Evolutionary conservation across 805 yeast species (phyloP).

Genomic region (Komagataella ulmi): DNA sequence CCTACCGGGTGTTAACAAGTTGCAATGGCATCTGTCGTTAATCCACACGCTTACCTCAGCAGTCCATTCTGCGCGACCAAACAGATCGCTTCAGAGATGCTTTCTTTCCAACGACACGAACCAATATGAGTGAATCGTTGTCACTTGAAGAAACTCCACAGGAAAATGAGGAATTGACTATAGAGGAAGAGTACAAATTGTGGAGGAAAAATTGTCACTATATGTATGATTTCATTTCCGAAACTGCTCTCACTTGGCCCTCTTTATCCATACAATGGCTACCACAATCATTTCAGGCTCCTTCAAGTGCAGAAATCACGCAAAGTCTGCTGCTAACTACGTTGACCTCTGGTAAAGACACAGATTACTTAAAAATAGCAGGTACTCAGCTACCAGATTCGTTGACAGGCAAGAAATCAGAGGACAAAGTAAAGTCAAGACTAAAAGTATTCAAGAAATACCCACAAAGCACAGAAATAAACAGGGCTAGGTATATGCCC

Average conservation of each 20-base stretch:
- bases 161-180: conserved; percentile 25
- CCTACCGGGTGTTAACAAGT: too few species aligned
- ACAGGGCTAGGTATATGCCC: conserved; percentile 62
- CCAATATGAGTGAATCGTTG: background rate
- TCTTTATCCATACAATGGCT: conserved; percentile 71
- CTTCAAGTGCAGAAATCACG: conserved; percentile 10
- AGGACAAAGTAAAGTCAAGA: conserved; percentile 6
- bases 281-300: conserved; percentile 26
- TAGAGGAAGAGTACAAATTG: conserved; percentile 56
- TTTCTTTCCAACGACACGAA: background rate
- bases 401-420: conserved; percentile 57
- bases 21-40: too few species aligned
- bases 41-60: too few species aligned
- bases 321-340: conserved; percentile 56
- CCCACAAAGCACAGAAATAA: conserved; percentile 51
- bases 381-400: conserved; percentile 42
- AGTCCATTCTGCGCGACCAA: too few species aligned
- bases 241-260: conserved; percentile 75
- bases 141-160: conserved; percentile 1
- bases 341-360: conserved; percentile 59
- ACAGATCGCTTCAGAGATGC: too few species aligned
- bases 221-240: conserved; percentile 76
- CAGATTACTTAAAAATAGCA: conserved; percentile 54
- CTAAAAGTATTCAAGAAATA: conserved; percentile 43
- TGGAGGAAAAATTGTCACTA: conserved; percentile 75